Evolutionary conservation across 495 filamentous ascomycete genomes (phyloP), one percentile per base, ranked within the genome.

Genomic region (Cercophora samala): DNA sequence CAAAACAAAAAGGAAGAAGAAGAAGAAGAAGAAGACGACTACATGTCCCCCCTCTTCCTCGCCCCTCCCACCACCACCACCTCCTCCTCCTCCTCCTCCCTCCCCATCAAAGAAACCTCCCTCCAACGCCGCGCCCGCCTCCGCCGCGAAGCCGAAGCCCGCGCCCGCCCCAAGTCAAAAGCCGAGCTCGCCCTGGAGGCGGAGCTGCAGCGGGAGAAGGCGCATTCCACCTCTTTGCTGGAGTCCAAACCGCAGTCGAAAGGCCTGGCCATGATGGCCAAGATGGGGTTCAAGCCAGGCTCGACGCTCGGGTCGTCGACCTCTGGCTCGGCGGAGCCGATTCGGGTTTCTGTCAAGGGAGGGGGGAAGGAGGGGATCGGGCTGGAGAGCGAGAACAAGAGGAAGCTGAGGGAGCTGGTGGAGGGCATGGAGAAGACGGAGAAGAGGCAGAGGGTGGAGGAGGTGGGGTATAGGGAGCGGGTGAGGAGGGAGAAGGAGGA

Each of bases 221-320:
- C 89, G 4, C 84, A 97, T 18, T 80, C 86, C 2, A 88, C 80
- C 17, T 89, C 88, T n/a, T 82, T 97, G 25, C 79, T 91, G 18
- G 67, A 69, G 9, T 60, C 59, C 22, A 63, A 51, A 52, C 64
- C 67, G 4, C 65, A 82, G 62, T 90, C 84, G 78, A 99, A 97
- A 76, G 95, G 95, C 2, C 87, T 93, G 64, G 83, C 91, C 65
- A 97, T 99, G 93, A 95, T 99, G 93, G 88, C 91, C n/a, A 93
- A 90, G 76, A 89, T 99, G 81, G 95, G 95, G 6, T 99, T 93
- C 78, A 90, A 90, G 17, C 60, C 60, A 5, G 86, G 87, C 61
- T 83, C 86, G 0, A 82, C 97, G 3, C 92, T 95, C 0, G 89
- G 88, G 6, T 29, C 19, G 6, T 23, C 19, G 8, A 22, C 19